Percentiles rank a stretch among this genome's conserved stretches.
Conservation (phyloP, 352 stramenopile genomes). For the Elongisporangium senticosum region DNA sequence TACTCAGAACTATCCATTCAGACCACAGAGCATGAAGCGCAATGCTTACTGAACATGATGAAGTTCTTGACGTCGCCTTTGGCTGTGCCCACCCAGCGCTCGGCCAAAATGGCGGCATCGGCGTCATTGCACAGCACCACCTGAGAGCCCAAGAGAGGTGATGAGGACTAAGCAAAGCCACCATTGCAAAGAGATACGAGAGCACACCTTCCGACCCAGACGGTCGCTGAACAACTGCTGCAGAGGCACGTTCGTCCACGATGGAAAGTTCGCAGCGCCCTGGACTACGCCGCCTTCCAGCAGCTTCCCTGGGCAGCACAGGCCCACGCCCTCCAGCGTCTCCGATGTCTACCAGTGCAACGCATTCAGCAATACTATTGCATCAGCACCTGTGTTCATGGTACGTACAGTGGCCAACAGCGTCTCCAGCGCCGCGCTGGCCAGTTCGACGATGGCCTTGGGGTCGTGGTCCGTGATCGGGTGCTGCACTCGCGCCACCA, state of each 20-base stretch:
- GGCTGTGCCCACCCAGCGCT: constrained; percentile 75
- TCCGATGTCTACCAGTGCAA: constrained; percentile 14
- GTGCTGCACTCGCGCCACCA: constrained; percentile 43
- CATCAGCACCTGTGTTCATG: neutral
- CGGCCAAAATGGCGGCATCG: constrained; percentile 72
- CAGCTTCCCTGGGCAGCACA: constrained; percentile 62
- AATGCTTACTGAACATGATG: constrained; percentile 74
- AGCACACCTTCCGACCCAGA: constrained; percentile 24
- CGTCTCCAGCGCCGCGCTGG: constrained; percentile 29
- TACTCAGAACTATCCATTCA: neutral
- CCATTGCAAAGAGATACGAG: neutral
- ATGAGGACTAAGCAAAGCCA: constrained; percentile 1
- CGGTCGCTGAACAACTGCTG: constrained; percentile 39
- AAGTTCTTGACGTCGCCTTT: constrained; percentile 57
- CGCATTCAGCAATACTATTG: neutral
- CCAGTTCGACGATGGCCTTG: constrained; percentile 46
- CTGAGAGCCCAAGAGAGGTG: constrained; percentile 3
- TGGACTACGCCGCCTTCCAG: constrained; percentile 42
- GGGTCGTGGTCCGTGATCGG: constrained; percentile 27
- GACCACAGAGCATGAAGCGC: neutral
- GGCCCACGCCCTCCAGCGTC: constrained; percentile 40
- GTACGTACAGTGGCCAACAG: constrained; percentile 34
- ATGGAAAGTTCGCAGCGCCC: constrained; percentile 63
- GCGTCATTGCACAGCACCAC: constrained; percentile 70
- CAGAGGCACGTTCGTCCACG: constrained; percentile 59